Evolutionary conservation across 2,329 filamentous ascomycete genomes (phyloP), one percentile per base, ranked within the genome.

Genomic region (Trichoderma sp.): DNA sequence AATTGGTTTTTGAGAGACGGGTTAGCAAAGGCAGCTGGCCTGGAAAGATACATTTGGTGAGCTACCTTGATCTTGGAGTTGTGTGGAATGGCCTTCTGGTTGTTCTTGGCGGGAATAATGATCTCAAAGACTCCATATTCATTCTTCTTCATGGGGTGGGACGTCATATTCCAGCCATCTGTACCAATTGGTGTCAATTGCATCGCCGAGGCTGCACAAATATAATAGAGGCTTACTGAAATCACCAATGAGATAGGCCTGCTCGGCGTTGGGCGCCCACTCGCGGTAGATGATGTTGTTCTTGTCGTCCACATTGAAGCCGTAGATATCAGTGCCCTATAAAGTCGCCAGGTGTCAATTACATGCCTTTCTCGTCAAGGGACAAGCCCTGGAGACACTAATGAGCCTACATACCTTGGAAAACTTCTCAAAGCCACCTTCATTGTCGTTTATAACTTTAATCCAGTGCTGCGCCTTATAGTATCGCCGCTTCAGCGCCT

Each of bases 1-100:
- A 24, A n/a, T 43, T n/a, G 19, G 7, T 43, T 43, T 47, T n/a
- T 21, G 8, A 8, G 21, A 49, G 11, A 49, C 71, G 21, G 21
- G 37, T 67, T 11, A 67, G 64, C n/a, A 59, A 19, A 14, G 10
- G 6, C 13, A 24, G 16, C 24, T 35, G 10, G 16, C n/a, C 5
- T 14, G 16, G 37, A 24, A 37, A 49, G 3, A 49, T 24, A 11
- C 21, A 27, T 70, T 5, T 68, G 47, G 5, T 40, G 33, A 57
- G 10, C 71, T 78, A 94, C 95, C 91, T 99, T 99, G 81, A 99
- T 82, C 83, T 97, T 99, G 75, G 94, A 96, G 74, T 97, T 93
- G 82, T 99, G 96, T 60, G 91, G 87, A 76, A 99, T 97, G 4
- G 89, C 90, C 56, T 93, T 86, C 71, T 91, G 83, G 40, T 94